Conservation (phyloP, 345 rosid genomes). For the Carallia pectinifolia region DNA sequence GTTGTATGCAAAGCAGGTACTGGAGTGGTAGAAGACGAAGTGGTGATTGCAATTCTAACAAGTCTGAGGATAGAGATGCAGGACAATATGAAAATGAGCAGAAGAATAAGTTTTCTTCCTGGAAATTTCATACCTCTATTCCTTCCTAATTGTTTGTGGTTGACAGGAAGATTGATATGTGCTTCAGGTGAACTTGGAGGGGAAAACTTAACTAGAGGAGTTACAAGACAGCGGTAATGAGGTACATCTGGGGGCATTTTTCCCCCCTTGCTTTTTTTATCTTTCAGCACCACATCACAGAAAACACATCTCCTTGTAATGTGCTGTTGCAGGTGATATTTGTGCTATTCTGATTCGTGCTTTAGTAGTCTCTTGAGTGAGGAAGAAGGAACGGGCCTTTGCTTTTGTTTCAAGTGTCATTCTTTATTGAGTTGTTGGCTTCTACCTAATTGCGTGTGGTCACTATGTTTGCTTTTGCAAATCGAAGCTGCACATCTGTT, state of each 20-base stretch:
- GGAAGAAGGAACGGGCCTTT: constrained; percentile 49
- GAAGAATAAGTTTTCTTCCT: constrained; percentile 57
- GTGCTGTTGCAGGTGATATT: constrained; percentile 11
- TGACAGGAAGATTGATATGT: constrained; percentile 7
- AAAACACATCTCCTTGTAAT: constrained; percentile 29
- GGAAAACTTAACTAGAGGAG: constrained; percentile 44
- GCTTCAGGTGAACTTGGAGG: constrained; percentile 43
- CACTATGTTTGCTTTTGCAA: constrained; percentile 21
- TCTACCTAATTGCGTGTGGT: constrained; percentile 33
- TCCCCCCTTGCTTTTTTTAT: constrained; percentile 11
- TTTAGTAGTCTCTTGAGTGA: constrained; percentile 35
- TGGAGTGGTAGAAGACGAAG: constrained; percentile 41
- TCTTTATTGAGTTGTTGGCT: constrained; percentile 26
- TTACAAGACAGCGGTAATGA: constrained; percentile 34
- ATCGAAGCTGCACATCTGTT: constrained; percentile 16
- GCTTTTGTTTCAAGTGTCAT: constrained; percentile 51
- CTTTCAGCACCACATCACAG: constrained; percentile 17
- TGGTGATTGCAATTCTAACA: constrained; percentile 45
- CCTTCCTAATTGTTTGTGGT: constrained; percentile 31
- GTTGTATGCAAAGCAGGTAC: constrained; percentile 29
- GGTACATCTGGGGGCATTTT: constrained; percentile 73
- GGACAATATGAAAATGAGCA: constrained; percentile 57
- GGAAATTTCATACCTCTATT: constrained; percentile 48
- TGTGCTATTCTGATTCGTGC: constrained; percentile 23
- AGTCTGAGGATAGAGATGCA: constrained; percentile 63